Evolutionary conservation across 768 basidiomycete species (phyloP).

Genomic region (Naganishia onofrii): DNA sequence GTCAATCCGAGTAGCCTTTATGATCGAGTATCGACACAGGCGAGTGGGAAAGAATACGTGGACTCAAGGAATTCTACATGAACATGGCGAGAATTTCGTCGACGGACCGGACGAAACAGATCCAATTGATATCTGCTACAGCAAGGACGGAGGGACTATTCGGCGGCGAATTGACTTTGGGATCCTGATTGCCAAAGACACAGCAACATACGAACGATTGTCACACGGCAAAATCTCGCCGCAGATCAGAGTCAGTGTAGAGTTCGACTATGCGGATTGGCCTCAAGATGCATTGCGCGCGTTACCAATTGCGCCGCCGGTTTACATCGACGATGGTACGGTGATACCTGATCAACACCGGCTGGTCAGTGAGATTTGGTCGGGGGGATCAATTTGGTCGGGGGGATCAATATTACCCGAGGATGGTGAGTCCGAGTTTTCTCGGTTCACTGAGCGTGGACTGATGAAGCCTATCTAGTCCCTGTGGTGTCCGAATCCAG

Average conservation of each 20-base stretch:
- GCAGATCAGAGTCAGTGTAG: constrained; percentile 17
- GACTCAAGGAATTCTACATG: constrained; percentile 11
- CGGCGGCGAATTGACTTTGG: constrained; percentile 11
- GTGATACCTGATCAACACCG: neutral
- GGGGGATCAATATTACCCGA: constrained; percentile 4
- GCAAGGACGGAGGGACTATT: neutral
- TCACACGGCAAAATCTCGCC: neutral
- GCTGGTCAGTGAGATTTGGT: neutral
- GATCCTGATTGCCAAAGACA: constrained; percentile 8
- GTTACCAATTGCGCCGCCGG: neutral
- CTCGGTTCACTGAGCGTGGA: neutral
- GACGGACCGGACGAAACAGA: neutral
- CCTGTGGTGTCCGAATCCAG: neutral
- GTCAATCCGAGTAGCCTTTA: neutral
- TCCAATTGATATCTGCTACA: neutral
- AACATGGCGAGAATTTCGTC: constrained; percentile 5
- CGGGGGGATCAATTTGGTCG: constrained; percentile 4
- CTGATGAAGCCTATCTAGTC: neutral
- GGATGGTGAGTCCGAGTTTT: neutral
- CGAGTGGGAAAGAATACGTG: neutral
- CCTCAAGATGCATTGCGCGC: neutral
- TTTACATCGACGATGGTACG: constrained; percentile 3
- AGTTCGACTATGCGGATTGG: constrained; percentile 11
- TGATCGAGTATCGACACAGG: constrained; percentile 6
- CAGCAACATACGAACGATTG: constrained; percentile 12